Conservation (phyloP, 2,329 filamentous ascomycete genomes). For the Tolypocladium sp. region DNA sequence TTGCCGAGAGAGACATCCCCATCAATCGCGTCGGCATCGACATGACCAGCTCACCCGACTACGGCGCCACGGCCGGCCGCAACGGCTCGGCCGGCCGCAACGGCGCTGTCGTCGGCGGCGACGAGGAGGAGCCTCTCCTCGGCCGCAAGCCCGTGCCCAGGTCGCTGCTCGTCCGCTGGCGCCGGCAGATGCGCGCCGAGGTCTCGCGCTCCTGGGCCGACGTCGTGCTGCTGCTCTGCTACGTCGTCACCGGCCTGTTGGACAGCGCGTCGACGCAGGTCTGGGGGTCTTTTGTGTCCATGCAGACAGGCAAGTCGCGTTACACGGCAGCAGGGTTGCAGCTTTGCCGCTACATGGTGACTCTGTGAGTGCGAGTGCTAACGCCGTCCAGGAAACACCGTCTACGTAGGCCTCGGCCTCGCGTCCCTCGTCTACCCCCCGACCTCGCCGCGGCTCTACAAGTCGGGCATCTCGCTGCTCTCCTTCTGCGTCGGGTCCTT, state of each 20-base stretch:
- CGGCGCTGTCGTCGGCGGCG: neutral
- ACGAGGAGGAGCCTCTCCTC: conserved; percentile 23
- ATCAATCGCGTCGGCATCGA: neutral
- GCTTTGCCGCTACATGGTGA: no score
- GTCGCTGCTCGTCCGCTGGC: conserved; percentile 15
- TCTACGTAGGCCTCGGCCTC: conserved; percentile 71
- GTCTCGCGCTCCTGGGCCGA: conserved; percentile 57
- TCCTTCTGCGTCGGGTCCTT: conserved; percentile 67
- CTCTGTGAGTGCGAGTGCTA: no score
- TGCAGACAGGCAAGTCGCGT: conserved; percentile 63
- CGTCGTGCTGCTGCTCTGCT: conserved; percentile 60
- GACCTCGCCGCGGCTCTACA: conserved; percentile 26
- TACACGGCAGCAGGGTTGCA: no score
- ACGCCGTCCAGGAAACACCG: conserved; percentile 52
- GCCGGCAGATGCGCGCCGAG: conserved; percentile 29
- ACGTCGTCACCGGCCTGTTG: conserved; percentile 67
- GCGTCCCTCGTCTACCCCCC: conserved; percentile 35
- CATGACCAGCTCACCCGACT: neutral
- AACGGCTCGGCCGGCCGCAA: neutral
- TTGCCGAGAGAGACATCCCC: neutral
- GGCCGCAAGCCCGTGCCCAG: conserved; percentile 9
- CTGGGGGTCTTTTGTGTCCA: conserved; percentile 74
- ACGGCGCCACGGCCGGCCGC: neutral
- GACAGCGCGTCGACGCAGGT: conserved; percentile 69
- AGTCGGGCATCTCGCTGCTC: conserved; percentile 59